These are phyloP conservation scores for Ceratocystis cacaofunesta DNA, from an alignment of 2,329 filamentous ascomycete species.

Conservation along the genomic window DNA sequence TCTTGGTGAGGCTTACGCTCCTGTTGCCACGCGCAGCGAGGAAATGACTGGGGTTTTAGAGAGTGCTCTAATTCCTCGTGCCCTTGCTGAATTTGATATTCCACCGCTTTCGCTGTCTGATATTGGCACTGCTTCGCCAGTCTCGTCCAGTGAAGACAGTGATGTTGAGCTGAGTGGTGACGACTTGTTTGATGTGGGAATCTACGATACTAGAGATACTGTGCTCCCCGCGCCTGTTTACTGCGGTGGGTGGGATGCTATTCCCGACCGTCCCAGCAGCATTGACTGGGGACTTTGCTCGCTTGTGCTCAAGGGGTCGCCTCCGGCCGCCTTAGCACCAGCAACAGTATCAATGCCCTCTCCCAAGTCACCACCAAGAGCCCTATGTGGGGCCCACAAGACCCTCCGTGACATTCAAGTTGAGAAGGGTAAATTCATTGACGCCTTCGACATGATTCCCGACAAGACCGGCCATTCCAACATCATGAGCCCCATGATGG, in stretches of 20 bases:
- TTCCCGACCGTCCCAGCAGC: neutral
- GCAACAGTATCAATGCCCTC: neutral
- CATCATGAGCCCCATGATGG: neutral
- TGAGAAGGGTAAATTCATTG: neutral
- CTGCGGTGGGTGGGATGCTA: neutral
- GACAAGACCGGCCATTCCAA: conserved; percentile 11
- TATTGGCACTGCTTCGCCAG: neutral
- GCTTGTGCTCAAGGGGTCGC: neutral
- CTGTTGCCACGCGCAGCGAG: neutral
- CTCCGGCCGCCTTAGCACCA: neutral
- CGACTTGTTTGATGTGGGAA: conserved; percentile 7
- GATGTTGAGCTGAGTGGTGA: conserved; percentile 7
- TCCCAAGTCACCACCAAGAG: neutral
- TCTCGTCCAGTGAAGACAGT: neutral
- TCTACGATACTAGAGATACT: neutral
- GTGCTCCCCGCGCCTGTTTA: conserved; percentile 2
- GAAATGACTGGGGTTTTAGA: neutral
- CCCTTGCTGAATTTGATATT: neutral
- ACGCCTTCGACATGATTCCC: neutral
- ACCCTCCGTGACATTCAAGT: conserved; percentile 7
- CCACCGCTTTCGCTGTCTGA: neutral
- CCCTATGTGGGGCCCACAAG: neutral
- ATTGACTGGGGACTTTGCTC: conserved; percentile 3
- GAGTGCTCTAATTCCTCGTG: neutral
- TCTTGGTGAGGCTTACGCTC: neutral